phyloP scores from a whole-genome alignment of 805 yeast species.

The Barnettozyma siamensis region DNA sequence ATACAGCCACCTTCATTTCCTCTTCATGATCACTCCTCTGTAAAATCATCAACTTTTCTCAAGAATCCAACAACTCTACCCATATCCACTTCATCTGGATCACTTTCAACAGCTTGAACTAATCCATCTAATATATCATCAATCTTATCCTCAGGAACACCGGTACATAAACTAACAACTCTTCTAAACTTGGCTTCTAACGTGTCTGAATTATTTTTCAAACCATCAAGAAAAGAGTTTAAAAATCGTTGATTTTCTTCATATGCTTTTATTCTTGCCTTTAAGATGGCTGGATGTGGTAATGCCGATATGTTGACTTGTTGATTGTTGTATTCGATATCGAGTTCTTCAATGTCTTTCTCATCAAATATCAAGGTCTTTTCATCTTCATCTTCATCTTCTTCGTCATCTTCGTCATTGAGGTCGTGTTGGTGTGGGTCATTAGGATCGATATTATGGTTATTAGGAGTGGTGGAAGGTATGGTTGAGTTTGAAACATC shows the following conservation, averaged over 20 bases:
- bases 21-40: constrained; percentile 5
- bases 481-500: not conserved
- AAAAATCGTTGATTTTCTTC: constrained; percentile 59
- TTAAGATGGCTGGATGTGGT: constrained; percentile 41
- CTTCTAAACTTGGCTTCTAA: constrained; percentile 76
- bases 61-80: constrained; percentile 50
- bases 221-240: constrained; percentile 42
- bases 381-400: constrained; percentile 4
- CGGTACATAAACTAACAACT: constrained; percentile 86
- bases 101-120: constrained; percentile 86
- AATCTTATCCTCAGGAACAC: constrained; percentile 75
- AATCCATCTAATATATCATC: constrained; percentile 79
- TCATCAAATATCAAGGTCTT: constrained; percentile 5
- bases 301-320: constrained; percentile 21
- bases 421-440: not conserved
- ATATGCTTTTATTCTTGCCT: constrained; percentile 81
- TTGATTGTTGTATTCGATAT: constrained; percentile 13
- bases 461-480: not conserved
- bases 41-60: constrained; percentile 38
- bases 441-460: not conserved
- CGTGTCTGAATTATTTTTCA: constrained; percentile 48
- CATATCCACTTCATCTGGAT: constrained; percentile 62
- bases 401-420: not conserved
- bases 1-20: no score
- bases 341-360: constrained; percentile 5